A percentile compares a stretch with the other conserved stretches of the same genome.
Evolutionary conservation across 1,139 yeast genomes (phyloP).

Genomic region (Meyerozyma carpophila): DNA sequence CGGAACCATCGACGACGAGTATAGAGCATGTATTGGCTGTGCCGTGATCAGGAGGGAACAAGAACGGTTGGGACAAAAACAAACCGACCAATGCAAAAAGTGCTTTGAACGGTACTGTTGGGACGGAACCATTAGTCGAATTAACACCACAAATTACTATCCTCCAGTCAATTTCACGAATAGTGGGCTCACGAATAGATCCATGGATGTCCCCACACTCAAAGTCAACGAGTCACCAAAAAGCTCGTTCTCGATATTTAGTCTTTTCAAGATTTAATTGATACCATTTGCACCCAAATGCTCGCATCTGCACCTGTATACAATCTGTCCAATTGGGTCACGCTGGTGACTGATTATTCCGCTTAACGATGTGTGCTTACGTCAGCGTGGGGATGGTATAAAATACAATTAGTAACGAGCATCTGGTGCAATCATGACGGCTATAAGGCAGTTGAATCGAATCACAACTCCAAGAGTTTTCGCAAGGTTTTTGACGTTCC

Average conservation of each 20-base stretch:
- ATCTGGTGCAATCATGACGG: neutral
- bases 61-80: slow-evolving; percentile 60
- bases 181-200: slow-evolving; percentile 23
- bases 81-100: slow-evolving; percentile 63
- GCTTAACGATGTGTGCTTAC: neutral
- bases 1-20: slow-evolving; percentile 65
- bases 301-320: neutral
- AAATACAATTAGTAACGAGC: neutral
- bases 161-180: slow-evolving; percentile 25
- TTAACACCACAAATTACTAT: slow-evolving; percentile 9
- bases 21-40: slow-evolving; percentile 82
- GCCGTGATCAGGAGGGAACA: slow-evolving; percentile 81
- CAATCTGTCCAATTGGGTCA: neutral
- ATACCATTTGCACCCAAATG: neutral
- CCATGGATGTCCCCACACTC: slow-evolving; percentile 4
- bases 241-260: neutral
- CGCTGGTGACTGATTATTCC: neutral
- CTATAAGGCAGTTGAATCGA: neutral
- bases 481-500: slow-evolving; percentile 28
- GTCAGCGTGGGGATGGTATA: neutral
- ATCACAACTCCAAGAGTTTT: neutral
- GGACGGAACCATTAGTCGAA: slow-evolving; percentile 45
- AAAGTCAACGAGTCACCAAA: neutral
- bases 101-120: slow-evolving; percentile 82
- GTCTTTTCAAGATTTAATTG: neutral